Evolutionary conservation across 1,139 yeast species (phyloP).

Genomic region (Geotrichum candidum): DNA sequence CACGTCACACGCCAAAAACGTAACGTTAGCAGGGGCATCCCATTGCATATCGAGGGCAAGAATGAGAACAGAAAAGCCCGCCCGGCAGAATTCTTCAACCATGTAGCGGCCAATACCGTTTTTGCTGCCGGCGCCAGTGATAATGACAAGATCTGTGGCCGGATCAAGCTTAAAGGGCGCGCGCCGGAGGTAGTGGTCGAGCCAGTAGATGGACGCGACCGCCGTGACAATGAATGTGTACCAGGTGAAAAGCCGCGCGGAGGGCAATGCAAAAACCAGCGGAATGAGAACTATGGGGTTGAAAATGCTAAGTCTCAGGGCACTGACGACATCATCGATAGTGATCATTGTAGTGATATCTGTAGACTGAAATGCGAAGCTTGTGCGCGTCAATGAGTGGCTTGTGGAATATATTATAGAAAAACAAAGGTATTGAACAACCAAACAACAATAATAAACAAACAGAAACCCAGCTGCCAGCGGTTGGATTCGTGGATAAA

Average conservation of each 20-base stretch:
- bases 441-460: no score
- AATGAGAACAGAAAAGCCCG: conserved; percentile 40
- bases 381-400: not conserved
- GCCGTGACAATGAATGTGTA: conserved; percentile 29
- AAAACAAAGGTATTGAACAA: no score
- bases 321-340: not conserved
- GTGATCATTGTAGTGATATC: not conserved
- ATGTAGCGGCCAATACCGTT: conserved; percentile 52
- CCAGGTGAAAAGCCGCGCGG: not conserved
- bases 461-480: no score
- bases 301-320: not conserved
- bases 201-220: not conserved
- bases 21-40: conserved; percentile 35
- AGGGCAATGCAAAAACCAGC: not conserved
- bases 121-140: conserved; percentile 59
- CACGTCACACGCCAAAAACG: conserved; percentile 47
- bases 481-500: no score
- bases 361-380: not conserved
- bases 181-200: conserved; percentile 15
- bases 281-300: not conserved
- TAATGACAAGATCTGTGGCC: conserved; percentile 37
- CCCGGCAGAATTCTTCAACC: conserved; percentile 34
- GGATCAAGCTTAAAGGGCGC: conserved; percentile 22
- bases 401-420: no score
- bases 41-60: conserved; percentile 50